Percentiles rank a stretch among this genome's conserved stretches.
phyloP scores from a whole-genome alignment of 2,329 filamentous ascomycete genomes.

The Knufia fluminis region DNA sequence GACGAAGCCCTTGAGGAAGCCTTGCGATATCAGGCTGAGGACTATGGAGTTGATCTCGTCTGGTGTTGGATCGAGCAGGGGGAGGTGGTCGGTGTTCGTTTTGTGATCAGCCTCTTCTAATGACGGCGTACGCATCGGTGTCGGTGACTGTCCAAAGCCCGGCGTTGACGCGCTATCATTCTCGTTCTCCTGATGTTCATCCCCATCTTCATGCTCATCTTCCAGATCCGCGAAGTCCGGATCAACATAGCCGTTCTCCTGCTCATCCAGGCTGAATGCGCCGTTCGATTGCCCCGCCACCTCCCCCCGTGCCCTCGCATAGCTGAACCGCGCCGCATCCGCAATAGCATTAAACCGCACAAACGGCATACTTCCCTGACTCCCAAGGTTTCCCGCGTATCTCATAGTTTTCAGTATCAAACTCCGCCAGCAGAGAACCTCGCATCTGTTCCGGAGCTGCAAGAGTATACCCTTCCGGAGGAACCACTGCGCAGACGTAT shows the following conservation, averaged over 20 bases:
- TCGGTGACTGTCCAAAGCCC: conserved; percentile 13
- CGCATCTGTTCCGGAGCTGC: conserved; percentile 64
- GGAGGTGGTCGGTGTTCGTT: conserved; percentile 30
- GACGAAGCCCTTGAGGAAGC: conserved; percentile 73
- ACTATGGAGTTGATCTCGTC: conserved; percentile 69
- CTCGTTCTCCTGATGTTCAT: conserved; percentile 13
- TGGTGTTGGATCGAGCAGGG: conserved; percentile 31
- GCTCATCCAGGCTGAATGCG: not conserved
- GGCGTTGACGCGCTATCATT: conserved; percentile 10
- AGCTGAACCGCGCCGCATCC: conserved; percentile 54
- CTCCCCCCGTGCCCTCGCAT: conserved; percentile 31
- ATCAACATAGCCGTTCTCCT: conserved; percentile 15
- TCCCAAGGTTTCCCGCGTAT: conserved; percentile 51
- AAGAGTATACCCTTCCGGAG: conserved; percentile 66
- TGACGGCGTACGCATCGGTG: not conserved
- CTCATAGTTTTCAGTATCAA: conserved; percentile 43
- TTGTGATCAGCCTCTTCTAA: conserved; percentile 11
- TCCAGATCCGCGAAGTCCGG: conserved; percentile 9
- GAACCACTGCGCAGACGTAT: conserved; percentile 59
- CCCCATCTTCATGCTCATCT: conserved; percentile 6
- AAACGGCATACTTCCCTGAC: conserved; percentile 59
- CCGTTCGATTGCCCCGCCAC: conserved; percentile 13
- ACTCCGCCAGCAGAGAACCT: conserved; percentile 75
- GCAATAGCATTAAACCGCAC: conserved; percentile 64
- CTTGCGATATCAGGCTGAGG: conserved; percentile 67